Evolutionary conservation across 2,329 filamentous ascomycete species (phyloP), one percentile per base, ranked within the genome.

Genomic region (Exophiala phaeomuriformis): DNA sequence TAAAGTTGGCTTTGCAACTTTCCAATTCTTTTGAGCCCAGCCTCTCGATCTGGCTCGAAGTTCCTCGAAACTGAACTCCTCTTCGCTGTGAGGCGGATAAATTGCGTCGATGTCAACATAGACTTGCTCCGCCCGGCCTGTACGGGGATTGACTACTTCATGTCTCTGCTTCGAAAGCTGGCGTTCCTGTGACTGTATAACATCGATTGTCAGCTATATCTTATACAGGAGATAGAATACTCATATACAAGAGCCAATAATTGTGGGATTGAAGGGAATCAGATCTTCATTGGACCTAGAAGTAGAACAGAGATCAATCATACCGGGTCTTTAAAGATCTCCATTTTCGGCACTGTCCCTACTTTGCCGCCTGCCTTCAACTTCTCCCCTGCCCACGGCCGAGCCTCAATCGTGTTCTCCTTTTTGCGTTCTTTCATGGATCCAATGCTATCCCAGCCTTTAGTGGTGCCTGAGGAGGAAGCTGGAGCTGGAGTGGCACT

Each of bases 281-380:
- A 46, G 35, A 41, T 51, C 37, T 56, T 56, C 37, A 48, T 39
- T 40, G 27, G 35, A 46, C 39, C 52, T 55, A 58, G 49, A 54
- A 50, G 46, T 50, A 59, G 69, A 69, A 33, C 63, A 68, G 72
- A 70, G 64, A 66, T 66, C 65, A 65, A 68, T 79, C 89, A 85
- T 85, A 98, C 93, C 86, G 86, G 77, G 77, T 98, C 93, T 77
- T 88, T 91, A 77, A 96, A 98, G 43, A 98, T 81, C 66, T 85
- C 77, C 83, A 98, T 86, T 77, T 96, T 97, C 50, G 84, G 78
- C 50, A 78, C 79, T 32, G 78, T 82, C 41, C 77, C 81, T 73
- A 88, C 88, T 74, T 88, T 93, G 64, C 89, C 91, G 40, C 87
- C 89, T 2, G 83, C 86, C 70, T 91, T 88, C 63, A 98, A 72